These are phyloP conservation scores for Scheffersomyces amazonensis DNA, from an alignment of 805 yeast species.

Conservation along the genomic window DNA sequence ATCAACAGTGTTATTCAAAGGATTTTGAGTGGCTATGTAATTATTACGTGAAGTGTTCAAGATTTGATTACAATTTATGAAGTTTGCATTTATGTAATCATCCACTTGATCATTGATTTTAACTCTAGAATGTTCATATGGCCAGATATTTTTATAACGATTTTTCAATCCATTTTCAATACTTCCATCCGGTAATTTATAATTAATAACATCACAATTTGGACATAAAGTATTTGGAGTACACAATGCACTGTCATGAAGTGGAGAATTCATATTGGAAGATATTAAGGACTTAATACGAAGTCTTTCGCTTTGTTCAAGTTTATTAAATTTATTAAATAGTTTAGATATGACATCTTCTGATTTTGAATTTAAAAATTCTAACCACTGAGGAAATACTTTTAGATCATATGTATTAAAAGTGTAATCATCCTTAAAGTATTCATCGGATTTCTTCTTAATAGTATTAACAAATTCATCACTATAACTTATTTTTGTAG, in stretches of 20 bases:
- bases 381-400: constrained; percentile 32
- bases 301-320: constrained; percentile 36
- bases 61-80: constrained; percentile 27
- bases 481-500: not conserved
- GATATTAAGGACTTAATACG: constrained; percentile 25
- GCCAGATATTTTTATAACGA: constrained; percentile 47
- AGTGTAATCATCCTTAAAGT: constrained; percentile 5
- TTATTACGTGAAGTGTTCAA: constrained; percentile 13
- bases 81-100: constrained; percentile 47
- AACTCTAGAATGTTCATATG: constrained; percentile 48
- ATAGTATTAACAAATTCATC: constrained; percentile 29
- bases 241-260: not conserved
- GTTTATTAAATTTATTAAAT: constrained; percentile 29
- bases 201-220: constrained; percentile 37
- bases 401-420: constrained; percentile 4
- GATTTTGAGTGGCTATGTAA: constrained; percentile 47
- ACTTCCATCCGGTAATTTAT: constrained; percentile 37
- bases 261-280: constrained; percentile 4
- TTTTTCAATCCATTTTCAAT: constrained; percentile 45
- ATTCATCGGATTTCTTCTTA: constrained; percentile 22
- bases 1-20: constrained; percentile 37
- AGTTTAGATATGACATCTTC: constrained; percentile 21
- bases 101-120: constrained; percentile 13
- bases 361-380: constrained; percentile 15
- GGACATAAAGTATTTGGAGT: constrained; percentile 23